Percentiles rank a stretch among this genome's conserved stretches.
These are phyloP conservation scores for Paraphoma chrysanthemicola DNA, from an alignment of 2,329 filamentous ascomycete species.

Conservation along the genomic window DNA sequence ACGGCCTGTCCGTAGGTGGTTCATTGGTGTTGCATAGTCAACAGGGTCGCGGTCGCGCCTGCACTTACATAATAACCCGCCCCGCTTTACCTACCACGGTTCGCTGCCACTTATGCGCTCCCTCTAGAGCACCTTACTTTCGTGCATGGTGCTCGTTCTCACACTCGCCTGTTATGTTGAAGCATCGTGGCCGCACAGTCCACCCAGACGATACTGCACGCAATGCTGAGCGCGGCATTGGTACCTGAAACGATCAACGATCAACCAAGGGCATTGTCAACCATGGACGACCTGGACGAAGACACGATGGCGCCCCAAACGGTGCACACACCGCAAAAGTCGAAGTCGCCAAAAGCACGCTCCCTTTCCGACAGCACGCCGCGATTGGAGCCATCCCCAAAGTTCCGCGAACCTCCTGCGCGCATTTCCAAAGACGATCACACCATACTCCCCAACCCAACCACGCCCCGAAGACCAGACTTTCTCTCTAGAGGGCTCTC, in stretches of 20 bases:
- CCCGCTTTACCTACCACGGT: constrained; percentile 28
- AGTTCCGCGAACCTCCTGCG: constrained; percentile 50
- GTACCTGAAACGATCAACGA: constrained; percentile 21
- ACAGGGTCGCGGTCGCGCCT: too few relatives aligned
- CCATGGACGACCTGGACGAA: constrained; percentile 27
- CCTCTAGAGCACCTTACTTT: not conserved
- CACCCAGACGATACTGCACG: constrained; percentile 12
- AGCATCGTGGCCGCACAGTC: constrained; percentile 8
- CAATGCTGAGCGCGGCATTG: constrained; percentile 31
- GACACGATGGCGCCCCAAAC: constrained; percentile 21
- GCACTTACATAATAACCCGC: constrained; percentile 22
- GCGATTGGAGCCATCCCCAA: constrained; percentile 54
- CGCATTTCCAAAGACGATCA: constrained; percentile 55
- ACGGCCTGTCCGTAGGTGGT: too few relatives aligned
- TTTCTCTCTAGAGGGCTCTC: constrained; percentile 70
- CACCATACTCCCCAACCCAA: constrained; percentile 48
- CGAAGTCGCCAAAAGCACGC: constrained; percentile 48
- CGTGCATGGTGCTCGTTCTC: not conserved
- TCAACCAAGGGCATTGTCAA: not conserved
- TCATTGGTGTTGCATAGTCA: too few relatives aligned
- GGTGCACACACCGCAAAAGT: constrained; percentile 43
- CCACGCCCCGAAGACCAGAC: constrained; percentile 74
- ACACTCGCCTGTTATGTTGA: constrained; percentile 30
- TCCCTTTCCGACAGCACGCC: constrained; percentile 55
- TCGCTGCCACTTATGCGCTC: not conserved